Base-by-base conservation (phyloP, 169 alveolate species). In the Ichthyophthirius multifiliis region DNA sequence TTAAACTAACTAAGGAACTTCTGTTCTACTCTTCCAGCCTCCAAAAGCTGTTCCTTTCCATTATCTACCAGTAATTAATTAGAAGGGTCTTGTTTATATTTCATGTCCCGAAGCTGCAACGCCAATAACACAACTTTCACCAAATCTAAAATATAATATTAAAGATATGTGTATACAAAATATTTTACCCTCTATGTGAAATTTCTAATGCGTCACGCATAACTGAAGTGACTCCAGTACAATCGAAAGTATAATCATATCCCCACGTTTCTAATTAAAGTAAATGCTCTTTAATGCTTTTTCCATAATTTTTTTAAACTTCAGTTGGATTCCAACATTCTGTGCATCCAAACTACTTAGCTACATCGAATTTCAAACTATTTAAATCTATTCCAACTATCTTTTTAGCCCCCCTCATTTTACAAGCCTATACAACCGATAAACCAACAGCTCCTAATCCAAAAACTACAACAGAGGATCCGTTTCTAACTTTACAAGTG, bases 401-500 rank as follows among this genome's bases (percentile, higher is more conserved):
- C 15, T 75, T 88, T 27, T 81, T 37, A 16, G 97, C 97, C 18
- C 93, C 94, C 20, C 73, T 65, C 32, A 48, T 75, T 13, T 65
- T 87, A 20, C 96, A 93, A 39, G 95, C 98, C 85, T 92, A 86
- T n/a, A 96, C 79, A 23, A 92, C 96, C 10, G 96, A 88, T 43
- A 96, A 86, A 10, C 98, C 98, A 9, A 96, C 98, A 45, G 95
- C 96, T 27, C 98, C 98, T 18, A 93, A 77, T 32, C 98, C 98
- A 79, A 91, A 89, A 65, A 95, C 96, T 0, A 94, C 96, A 12
- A 90, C 97, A 31, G 94, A 75, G 20, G 92, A 16, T 27, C 96
- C 97, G 30, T 81, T 78, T 62, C 86, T 83, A n/a, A 92, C 94
- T 46, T 91, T 87, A 63, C 89, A 89, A 9, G 95, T 94, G 75